Evolutionary conservation across 2,329 filamentous ascomycete genomes (phyloP).

Genomic region (Sarocladiaceae sp.): DNA sequence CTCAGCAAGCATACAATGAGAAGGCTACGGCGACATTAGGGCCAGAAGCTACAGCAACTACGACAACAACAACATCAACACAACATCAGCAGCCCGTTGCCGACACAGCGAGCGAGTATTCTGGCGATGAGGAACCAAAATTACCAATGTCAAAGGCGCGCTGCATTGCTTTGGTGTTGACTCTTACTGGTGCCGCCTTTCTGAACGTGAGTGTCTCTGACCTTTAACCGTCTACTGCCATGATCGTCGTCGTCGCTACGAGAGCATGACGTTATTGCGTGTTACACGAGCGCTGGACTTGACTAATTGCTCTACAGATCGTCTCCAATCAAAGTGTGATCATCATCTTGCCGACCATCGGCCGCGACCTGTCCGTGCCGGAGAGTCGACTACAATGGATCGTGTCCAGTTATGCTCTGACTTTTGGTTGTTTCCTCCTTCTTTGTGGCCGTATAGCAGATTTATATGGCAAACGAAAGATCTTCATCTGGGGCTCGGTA

Average conservation of each 20-base stretch:
- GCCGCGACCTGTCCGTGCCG: slow-evolving; percentile 50
- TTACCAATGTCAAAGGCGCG: slow-evolving; percentile 44
- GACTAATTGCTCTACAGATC: slow-evolving; percentile 31
- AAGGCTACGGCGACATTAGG: background rate
- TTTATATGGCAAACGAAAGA: slow-evolving; percentile 60
- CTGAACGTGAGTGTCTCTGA: slow-evolving; percentile 38
- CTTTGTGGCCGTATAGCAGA: slow-evolving; percentile 66
- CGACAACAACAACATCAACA: too few relatives aligned
- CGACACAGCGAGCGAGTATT: slow-evolving; percentile 11
- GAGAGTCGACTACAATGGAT: slow-evolving; percentile 61
- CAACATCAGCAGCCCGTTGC: too few relatives aligned
- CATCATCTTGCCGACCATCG: slow-evolving; percentile 60
- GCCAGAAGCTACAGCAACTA: too few relatives aligned
- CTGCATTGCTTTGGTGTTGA: slow-evolving; percentile 50
- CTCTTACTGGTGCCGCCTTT: slow-evolving; percentile 51
- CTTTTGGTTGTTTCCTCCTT: slow-evolving; percentile 64
- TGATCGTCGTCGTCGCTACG: too few relatives aligned
- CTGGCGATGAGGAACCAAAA: slow-evolving; percentile 18
- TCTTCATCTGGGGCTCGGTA: slow-evolving; percentile 60
- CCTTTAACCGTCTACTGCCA: slow-evolving; percentile 1
- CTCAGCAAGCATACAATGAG: too few relatives aligned
- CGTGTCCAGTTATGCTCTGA: slow-evolving; percentile 60
- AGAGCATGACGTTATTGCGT: too few relatives aligned
- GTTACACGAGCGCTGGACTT: slow-evolving; percentile 15
- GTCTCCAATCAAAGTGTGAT: slow-evolving; percentile 55